These are phyloP conservation scores for Chlamydomonas reinhardtii DNA, from an alignment of 163 green algal genomes.

Conservation along the genomic window DNA sequence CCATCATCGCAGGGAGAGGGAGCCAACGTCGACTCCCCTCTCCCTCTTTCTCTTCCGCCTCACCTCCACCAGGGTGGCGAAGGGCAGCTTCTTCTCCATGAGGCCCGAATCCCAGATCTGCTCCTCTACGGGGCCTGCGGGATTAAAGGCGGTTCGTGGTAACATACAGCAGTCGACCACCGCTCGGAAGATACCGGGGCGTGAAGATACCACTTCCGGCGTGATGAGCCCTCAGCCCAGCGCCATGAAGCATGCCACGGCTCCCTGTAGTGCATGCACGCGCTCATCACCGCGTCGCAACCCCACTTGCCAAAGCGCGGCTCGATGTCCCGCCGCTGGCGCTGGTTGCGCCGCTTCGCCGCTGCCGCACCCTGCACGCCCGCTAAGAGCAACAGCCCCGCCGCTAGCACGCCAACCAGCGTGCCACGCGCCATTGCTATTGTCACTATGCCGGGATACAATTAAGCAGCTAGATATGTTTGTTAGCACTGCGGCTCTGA, in stretches of 20 bases:
- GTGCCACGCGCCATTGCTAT: not conserved
- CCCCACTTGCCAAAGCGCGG: not conserved
- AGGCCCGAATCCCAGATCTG: conserved; percentile 49
- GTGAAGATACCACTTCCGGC: too few species aligned
- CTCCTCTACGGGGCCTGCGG: conserved; percentile 35
- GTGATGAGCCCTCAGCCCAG: too few species aligned
- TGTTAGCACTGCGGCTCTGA: too few species aligned
- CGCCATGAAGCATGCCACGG: not conserved
- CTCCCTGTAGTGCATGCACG: too few species aligned
- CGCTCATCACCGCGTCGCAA: too few species aligned
- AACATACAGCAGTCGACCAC: too few species aligned
- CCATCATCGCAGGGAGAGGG: too few species aligned
- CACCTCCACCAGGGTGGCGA: conserved; percentile 47
- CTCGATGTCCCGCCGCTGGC: not conserved
- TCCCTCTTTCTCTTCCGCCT: not conserved
- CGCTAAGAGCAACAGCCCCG: not conserved
- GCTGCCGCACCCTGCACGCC: not conserved
- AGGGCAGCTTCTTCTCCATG: conserved; percentile 43
- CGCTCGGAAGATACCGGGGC: too few species aligned
- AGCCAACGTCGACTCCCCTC: too few species aligned
- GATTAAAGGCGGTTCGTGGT: too few species aligned
- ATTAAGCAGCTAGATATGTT: not conserved
- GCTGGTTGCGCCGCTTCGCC: not conserved
- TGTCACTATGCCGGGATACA: not conserved
- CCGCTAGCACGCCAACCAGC: not conserved